These are phyloP conservation scores for Albizia julibrissin DNA, from an alignment of 306 rosid species.

Conservation along the genomic window DNA sequence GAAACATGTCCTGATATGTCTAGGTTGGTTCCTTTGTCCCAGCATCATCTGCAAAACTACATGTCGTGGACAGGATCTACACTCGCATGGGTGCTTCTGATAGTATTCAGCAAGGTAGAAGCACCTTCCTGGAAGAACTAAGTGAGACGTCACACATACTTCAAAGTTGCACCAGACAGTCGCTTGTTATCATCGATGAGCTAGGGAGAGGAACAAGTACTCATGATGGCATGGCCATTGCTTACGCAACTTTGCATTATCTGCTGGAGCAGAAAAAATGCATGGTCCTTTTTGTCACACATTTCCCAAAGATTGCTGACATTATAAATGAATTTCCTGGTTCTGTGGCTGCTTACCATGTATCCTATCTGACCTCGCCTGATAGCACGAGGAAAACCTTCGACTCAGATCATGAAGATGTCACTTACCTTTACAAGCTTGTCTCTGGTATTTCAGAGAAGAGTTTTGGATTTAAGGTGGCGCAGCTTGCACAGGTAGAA, in stretches of 20 bases:
- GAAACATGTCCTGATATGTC: conserved; percentile 47
- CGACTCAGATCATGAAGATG: conserved; percentile 54
- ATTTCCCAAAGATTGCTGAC: conserved; percentile 78
- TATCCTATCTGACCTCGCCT: conserved; percentile 78
- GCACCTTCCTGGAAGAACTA: conserved; percentile 93
- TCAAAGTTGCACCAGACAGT: conserved; percentile 61
- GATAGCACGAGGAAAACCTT: conserved; percentile 30
- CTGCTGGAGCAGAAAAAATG: conserved; percentile 68
- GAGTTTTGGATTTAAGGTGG: conserved; percentile 94
- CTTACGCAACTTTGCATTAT: conserved; percentile 83
- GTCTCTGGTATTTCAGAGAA: conserved; percentile 77
- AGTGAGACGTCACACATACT: conserved; percentile 83
- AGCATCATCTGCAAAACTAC: conserved; percentile 79
- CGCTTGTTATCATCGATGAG: conserved; percentile 88
- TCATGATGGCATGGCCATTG: conserved; percentile 92
- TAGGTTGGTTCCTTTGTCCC: conserved; percentile 98
- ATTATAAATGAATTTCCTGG: conserved; percentile 70
- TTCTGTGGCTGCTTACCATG: conserved; percentile 77
- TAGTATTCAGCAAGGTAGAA: conserved; percentile 89
- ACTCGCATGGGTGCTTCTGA: conserved; percentile 98
- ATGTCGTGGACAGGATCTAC: conserved; percentile 81
- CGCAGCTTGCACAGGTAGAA: conserved; percentile 92
- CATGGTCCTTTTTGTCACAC: conserved; percentile 91
- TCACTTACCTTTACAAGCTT: conserved; percentile 87
- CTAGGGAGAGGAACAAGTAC: conserved; percentile 99